A percentile compares a stretch with the other conserved stretches of the same genome.
phyloP scores from a whole-genome alignment of 352 stramenopile genomes.

The Globisporangium radiosum region DNA sequence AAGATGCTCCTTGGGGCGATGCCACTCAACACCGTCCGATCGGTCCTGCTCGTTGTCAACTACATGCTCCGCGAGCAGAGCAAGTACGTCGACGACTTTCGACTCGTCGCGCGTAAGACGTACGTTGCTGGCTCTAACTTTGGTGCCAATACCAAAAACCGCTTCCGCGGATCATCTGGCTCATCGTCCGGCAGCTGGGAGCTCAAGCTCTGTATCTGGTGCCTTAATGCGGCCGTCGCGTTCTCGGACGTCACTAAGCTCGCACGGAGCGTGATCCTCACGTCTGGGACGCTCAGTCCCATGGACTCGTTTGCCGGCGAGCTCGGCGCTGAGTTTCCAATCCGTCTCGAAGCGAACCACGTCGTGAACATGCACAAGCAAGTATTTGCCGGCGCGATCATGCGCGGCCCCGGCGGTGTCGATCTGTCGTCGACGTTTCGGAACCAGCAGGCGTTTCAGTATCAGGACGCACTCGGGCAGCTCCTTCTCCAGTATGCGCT shows the following conservation, averaged over 20 bases:
- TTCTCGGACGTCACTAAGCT: slow-evolving; percentile 71
- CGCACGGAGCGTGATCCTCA: slow-evolving; percentile 72
- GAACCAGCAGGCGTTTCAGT: slow-evolving; percentile 74
- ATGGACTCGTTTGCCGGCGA: slow-evolving; percentile 87
- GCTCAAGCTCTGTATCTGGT: slow-evolving; percentile 84
- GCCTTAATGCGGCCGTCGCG: slow-evolving; percentile 73
- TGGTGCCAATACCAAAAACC: slow-evolving; percentile 3
- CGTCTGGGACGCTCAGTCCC: slow-evolving; percentile 77
- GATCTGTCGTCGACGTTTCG: slow-evolving; percentile 74
- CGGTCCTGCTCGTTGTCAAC: slow-evolving; percentile 59
- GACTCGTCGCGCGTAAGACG: slow-evolving; percentile 51
- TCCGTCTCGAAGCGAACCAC: slow-evolving; percentile 81
- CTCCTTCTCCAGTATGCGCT: slow-evolving; percentile 64
- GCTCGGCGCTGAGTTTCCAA: slow-evolving; percentile 70
- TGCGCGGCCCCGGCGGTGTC: slow-evolving; percentile 57
- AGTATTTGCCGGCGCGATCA: slow-evolving; percentile 69
- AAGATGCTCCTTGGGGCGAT: slow-evolving; percentile 36
- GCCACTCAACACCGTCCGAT: slow-evolving; percentile 48
- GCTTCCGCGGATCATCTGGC: slow-evolving; percentile 15
- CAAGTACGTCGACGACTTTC: slow-evolving; percentile 82
- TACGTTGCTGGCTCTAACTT: slow-evolving; percentile 4
- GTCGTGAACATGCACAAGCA: slow-evolving; percentile 86
- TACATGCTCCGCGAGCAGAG: slow-evolving; percentile 79
- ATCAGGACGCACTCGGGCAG: slow-evolving; percentile 79
- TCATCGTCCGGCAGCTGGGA: slow-evolving; percentile 31